Evolutionary conservation across 768 basidiomycete genomes (phyloP), one percentile per base, ranked within the genome.

Genomic region (Phaffia australis): DNA sequence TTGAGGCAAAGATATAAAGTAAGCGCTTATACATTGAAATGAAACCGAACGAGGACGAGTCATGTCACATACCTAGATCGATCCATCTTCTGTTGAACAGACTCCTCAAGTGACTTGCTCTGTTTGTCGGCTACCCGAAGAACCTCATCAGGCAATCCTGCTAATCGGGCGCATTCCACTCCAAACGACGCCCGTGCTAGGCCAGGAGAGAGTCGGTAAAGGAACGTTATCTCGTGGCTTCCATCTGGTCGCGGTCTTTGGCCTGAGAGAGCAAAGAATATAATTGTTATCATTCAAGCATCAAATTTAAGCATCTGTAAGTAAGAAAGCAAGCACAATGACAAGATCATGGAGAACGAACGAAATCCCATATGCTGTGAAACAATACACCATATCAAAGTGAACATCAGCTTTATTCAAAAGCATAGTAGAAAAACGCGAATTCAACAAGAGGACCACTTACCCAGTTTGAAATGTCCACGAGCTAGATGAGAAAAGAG

Each of bases 91-190:
- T 29, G 27, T 57, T 25, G 19, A 32, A 19, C 19, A 57, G 19
- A 42, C 23, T 57, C 25, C 60, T 27, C 60, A 27, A 60, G 47
- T 8, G 15, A 46, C 47, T 23, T 19, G 7, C 42, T 48, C 47
- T 49, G 35, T n/a, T 14, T 3, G 2, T 14, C 35, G 19, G 93
- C 93, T 8, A 80, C 75, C 7, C 77, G 75, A 3, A 97, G 79
- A 9, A 98, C 80, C 1, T 75, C 69, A 70, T 87, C 85, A 0
- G 89, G 87, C 46, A 98, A 74, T 11, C 86, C 87, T 0, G 94
- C 94, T 29, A 97, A 81, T 54, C 89, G 82, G 9, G 85, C 91
- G 74, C 91, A 94, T 79, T 94, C 92, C 11, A 95, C 85, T 15
- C 92, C 92, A 73, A 92, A 97, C 0, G 89, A 91, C 77, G 84